These are phyloP conservation scores for Discostella stelligeroides DNA, from an alignment of 108 stramenopile species.

Conservation along the genomic window DNA sequence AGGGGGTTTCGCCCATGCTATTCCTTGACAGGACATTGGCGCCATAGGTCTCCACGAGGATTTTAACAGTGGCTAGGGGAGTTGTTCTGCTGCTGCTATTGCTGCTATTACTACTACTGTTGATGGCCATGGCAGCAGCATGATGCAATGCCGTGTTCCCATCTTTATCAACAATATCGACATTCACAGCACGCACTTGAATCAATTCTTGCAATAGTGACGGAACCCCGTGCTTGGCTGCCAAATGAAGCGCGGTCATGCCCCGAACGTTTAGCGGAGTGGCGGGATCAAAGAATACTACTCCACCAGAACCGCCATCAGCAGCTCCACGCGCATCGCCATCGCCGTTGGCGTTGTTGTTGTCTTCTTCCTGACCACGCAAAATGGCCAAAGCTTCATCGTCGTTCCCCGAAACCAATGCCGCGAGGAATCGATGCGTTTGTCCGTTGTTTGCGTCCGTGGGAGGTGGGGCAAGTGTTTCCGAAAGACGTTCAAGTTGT, in stretches of 20 bases:
- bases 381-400: slow-evolving; percentile 38
- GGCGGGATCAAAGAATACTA: slow-evolving; percentile 24
- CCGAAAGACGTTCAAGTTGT: slow-evolving; percentile 68
- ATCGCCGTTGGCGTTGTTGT: too few species aligned
- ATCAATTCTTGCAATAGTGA: slow-evolving; percentile 52
- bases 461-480: slow-evolving; percentile 85
- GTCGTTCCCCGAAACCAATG: slow-evolving; percentile 30
- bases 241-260: slow-evolving; percentile 69
- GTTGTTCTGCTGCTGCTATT: slow-evolving; percentile 1
- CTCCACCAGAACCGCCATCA: background rate
- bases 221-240: slow-evolving; percentile 50
- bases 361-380: slow-evolving; percentile 16
- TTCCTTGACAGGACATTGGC: slow-evolving; percentile 66
- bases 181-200: slow-evolving; percentile 49
- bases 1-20: slow-evolving; percentile 71
- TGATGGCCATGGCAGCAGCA: slow-evolving; percentile 55
- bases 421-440: slow-evolving; percentile 43
- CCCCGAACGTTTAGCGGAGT: slow-evolving; percentile 48
- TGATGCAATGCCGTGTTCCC: slow-evolving; percentile 82
- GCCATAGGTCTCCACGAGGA: slow-evolving; percentile 62
- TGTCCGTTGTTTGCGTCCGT: slow-evolving; percentile 36
- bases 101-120: slow-evolving; percentile 13
- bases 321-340: slow-evolving; percentile 26
- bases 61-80: slow-evolving; percentile 49
- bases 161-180: slow-evolving; percentile 53